A percentile compares a stretch with the other conserved stretches of the same genome.
Conservation (phyloP, 1,284 basidiomycete species). For the Entoloma clypeatum region DNA sequence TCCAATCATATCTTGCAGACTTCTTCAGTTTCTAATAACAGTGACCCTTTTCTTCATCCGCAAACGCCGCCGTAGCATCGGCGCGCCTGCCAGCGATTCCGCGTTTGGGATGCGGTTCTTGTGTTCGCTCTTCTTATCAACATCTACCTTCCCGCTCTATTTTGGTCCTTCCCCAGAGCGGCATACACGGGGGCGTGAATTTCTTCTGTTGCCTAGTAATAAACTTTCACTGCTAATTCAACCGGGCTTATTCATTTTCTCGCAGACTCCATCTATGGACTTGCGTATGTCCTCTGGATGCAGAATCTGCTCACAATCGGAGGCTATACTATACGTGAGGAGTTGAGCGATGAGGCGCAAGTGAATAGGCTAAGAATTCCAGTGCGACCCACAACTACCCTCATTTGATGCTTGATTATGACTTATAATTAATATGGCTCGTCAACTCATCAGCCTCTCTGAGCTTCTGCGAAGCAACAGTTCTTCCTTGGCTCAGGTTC, state of each 20-base stretch:
- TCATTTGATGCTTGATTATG: too few relatives aligned
- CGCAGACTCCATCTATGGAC: conserved; percentile 26
- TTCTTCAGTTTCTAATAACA: conserved; percentile 39
- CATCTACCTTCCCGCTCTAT: conserved; percentile 43
- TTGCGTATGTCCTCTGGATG: conserved; percentile 27
- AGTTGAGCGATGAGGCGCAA: conserved; percentile 29
- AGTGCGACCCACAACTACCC: not conserved
- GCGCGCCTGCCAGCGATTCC: conserved; percentile 35
- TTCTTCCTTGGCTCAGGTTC: too few relatives aligned
- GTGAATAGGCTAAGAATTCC: conserved; percentile 21
- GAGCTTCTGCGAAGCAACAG: too few relatives aligned
- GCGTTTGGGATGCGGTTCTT: conserved; percentile 40
- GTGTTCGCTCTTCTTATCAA: conserved; percentile 36
- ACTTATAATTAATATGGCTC: too few relatives aligned
- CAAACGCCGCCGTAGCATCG: conserved; percentile 31
- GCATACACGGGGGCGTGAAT: conserved; percentile 34
- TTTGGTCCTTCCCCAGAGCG: conserved; percentile 37
- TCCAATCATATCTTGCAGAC: conserved; percentile 38
- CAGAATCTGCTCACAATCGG: conserved; percentile 25
- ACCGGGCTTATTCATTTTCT: not conserved
- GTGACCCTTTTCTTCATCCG: conserved; percentile 41
- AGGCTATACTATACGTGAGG: conserved; percentile 28
- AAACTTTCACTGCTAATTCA: conserved; percentile 18
- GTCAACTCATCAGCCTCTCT: too few relatives aligned
- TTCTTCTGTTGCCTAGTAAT: conserved; percentile 39